Evolutionary conservation across 176 grass and related monocot species (phyloP), one percentile per base, ranked within the genome.

Genomic region (Phoenix roebelenii): DNA sequence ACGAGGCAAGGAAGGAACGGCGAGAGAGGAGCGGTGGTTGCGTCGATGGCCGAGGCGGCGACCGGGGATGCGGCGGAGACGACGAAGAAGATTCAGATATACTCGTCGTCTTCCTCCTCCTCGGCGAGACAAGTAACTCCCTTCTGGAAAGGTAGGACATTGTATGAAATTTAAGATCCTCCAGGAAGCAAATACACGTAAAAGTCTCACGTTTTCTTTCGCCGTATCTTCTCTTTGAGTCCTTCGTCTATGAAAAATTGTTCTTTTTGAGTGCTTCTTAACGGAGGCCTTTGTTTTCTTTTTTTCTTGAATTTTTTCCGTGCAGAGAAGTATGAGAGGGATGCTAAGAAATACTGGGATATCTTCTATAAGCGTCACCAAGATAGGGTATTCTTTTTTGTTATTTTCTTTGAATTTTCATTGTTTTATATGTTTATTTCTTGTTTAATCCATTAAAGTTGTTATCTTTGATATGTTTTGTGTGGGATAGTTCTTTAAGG

Each of bases 321-420:
- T 65, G 50, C 75, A 97, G 87, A 97, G 67, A 91, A 97, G 75
- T 97, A 97, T 59, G 87, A 97, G 76, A 78, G 70, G 61, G 93
- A 91, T 62, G 87, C 87, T 35, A 85, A 76, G 70, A 91, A 81
- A 79, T 97, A 97, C 54, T 97, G 87, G 93, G 93, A 97, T 39
- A 72, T 97, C 51, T 97, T 97, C 71, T 97, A 97, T 74, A 82
- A 83, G 78, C 87, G 93, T 18, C 87, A 97, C 65, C 81, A 91
- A 78, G 84, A 88, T 76, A 91, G 82, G 72, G 93, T 97, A 23
- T 56, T 12, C 53, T 70, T 22, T 4, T 12, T 6, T 64, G 22
- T 16, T 23, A n/a, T 14, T 23, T 2, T 55, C 16, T 73, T 72
- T 53, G n/a, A 22, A 6, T 1, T 25, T 25, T 70, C 4, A 17